phyloP scores from a whole-genome alignment of 768 basidiomycete species.

The Boletales sp. region DNA sequence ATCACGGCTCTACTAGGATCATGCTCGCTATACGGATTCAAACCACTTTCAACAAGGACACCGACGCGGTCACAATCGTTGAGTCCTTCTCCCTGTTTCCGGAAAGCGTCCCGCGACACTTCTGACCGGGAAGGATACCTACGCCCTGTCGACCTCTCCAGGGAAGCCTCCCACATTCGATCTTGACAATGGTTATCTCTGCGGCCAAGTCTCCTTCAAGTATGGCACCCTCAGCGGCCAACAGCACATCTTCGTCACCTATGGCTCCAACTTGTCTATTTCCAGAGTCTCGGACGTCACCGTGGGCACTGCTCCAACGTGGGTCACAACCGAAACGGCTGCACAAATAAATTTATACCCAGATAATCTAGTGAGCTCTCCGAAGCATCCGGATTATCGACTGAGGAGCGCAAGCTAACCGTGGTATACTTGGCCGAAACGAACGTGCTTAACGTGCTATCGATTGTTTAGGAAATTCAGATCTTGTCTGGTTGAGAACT shows the following conservation, averaged over 20 bases:
- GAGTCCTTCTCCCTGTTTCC: not conserved
- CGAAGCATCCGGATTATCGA: not conserved
- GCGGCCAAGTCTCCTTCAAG: not conserved
- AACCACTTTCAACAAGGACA: not conserved
- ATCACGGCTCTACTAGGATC: not conserved
- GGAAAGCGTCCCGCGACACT: not conserved
- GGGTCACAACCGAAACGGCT: not conserved
- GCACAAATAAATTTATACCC: too few relatives aligned
- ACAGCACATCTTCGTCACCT: not conserved
- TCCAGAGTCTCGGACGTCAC: not conserved
- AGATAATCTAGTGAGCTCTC: too few relatives aligned
- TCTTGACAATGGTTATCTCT: not conserved
- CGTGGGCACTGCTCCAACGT: not conserved
- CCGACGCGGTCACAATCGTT: not conserved
- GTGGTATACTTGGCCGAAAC: not conserved
- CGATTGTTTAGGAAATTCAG: not conserved
- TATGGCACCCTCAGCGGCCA: not conserved
- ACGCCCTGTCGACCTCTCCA: not conserved
- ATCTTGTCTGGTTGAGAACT: not conserved
- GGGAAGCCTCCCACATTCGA: not conserved
- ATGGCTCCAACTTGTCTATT: not conserved
- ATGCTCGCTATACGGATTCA: not conserved
- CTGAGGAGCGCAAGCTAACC: not conserved
- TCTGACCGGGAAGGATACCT: not conserved
- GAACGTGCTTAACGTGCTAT: not conserved